phyloP scores from a whole-genome alignment of 441 rosid species.

The Aquilaria agallochum region DNA sequence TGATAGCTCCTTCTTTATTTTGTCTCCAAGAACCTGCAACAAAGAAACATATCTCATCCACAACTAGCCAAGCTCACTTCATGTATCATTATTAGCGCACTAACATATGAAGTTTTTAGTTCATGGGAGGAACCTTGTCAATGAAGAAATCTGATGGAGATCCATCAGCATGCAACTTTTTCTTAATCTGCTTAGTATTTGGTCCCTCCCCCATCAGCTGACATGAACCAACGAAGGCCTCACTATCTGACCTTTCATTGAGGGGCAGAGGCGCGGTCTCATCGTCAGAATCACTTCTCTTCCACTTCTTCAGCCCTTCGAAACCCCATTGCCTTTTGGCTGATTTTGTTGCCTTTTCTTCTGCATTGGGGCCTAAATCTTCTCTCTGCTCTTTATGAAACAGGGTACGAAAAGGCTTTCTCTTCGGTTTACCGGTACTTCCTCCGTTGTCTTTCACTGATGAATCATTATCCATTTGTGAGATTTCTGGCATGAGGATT shows the following conservation, averaged over 20 bases:
- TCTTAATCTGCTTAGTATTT: slow-evolving; percentile 56
- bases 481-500: slow-evolving; percentile 46
- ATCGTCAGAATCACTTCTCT: slow-evolving; percentile 53
- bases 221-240: slow-evolving; percentile 29
- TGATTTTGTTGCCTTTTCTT: slow-evolving; percentile 36
- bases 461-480: slow-evolving; percentile 14
- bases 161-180: slow-evolving; percentile 54
- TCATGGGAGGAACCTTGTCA: slow-evolving; percentile 46
- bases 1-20: slow-evolving; percentile 67
- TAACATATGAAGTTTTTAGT: no score
- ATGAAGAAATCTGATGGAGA: slow-evolving; percentile 69
- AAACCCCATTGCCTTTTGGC: slow-evolving; percentile 61
- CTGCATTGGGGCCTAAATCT: slow-evolving; percentile 14
- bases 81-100: no score
- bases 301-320: slow-evolving; percentile 62
- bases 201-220: slow-evolving; percentile 60
- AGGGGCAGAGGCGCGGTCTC: slow-evolving; percentile 57
- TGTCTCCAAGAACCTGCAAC: slow-evolving; percentile 60
- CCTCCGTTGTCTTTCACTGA: slow-evolving; percentile 26
- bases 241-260: slow-evolving; percentile 44
- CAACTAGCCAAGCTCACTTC: background rate
- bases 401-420: slow-evolving; percentile 47
- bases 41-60: background rate
- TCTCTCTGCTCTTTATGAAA: slow-evolving; percentile 38
- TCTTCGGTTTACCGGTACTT: slow-evolving; percentile 31